These are phyloP conservation scores for Blepharisma undulans DNA, from an alignment of 169 alveolate species.

Conservation along the genomic window DNA sequence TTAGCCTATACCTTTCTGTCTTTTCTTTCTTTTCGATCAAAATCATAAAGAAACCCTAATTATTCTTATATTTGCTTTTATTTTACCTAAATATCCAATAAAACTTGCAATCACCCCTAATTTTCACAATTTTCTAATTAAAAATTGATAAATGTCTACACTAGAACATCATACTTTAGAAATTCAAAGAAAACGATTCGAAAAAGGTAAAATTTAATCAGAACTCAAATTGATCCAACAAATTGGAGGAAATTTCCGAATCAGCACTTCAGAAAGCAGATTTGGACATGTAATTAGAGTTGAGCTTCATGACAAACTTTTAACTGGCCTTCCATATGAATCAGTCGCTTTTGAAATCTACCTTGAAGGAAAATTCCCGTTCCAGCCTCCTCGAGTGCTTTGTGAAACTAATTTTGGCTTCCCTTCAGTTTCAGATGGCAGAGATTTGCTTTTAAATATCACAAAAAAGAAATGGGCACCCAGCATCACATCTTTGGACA, in stretches of 20 bases:
- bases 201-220: constrained; percentile 28
- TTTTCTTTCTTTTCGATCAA: background rate
- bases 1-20: background rate
- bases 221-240: background rate
- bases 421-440: constrained; percentile 56
- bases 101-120: background rate
- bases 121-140: background rate
- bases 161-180: background rate
- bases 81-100: background rate
- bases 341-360: constrained; percentile 30
- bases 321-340: background rate
- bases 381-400: constrained; percentile 45
- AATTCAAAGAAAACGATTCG: constrained; percentile 34
- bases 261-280: background rate
- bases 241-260: background rate
- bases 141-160: background rate
- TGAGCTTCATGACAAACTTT: background rate
- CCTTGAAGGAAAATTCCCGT: constrained; percentile 55
- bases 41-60: background rate
- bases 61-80: no score
- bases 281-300: constrained; percentile 25
- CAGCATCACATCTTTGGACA: constrained; percentile 43
- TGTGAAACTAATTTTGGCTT: constrained; percentile 43
- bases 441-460: constrained; percentile 53
- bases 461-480: constrained; percentile 45